Evolutionary conservation across 1,284 basidiomycete genomes (phyloP).

Genomic region (Trametes sp.): DNA sequence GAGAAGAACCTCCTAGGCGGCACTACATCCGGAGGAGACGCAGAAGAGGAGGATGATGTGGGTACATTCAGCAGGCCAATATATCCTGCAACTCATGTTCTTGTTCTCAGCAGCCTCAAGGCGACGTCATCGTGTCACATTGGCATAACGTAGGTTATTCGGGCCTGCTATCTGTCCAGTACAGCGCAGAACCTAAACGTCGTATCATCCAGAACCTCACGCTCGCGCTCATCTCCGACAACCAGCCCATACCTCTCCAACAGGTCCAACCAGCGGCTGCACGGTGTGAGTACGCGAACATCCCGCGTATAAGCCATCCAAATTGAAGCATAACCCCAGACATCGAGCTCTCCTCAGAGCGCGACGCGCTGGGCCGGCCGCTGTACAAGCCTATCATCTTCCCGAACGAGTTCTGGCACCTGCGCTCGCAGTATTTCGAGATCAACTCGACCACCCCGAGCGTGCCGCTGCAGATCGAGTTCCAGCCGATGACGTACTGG

Average conservation of each 20-base stretch:
- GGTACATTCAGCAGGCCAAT: not conserved
- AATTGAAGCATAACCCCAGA: slow-evolving; percentile 48
- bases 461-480: slow-evolving; percentile 82
- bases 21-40: slow-evolving; percentile 37
- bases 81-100: not conserved
- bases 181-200: not conserved
- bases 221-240: slow-evolving; percentile 84
- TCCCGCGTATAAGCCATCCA: not conserved
- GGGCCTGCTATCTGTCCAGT: too few relatives aligned
- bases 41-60: slow-evolving; percentile 49
- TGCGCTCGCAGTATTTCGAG: slow-evolving; percentile 80
- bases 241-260: slow-evolving; percentile 58
- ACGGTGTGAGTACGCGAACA: slow-evolving; percentile 58
- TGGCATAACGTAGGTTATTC: slow-evolving; percentile 72
- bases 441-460: slow-evolving; percentile 79
- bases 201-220: slow-evolving; percentile 75
- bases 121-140: slow-evolving; percentile 76
- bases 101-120: slow-evolving; percentile 41
- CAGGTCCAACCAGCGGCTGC: slow-evolving; percentile 69
- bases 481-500: slow-evolving; percentile 86
- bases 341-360: slow-evolving; percentile 62
- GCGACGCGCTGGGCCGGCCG: slow-evolving; percentile 67
- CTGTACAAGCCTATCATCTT: slow-evolving; percentile 90
- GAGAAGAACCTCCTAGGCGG: slow-evolving; percentile 82
- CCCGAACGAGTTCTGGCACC: slow-evolving; percentile 95